Evolutionary conservation across 352 stramenopile species (phyloP), one percentile per base, ranked within the genome.

Genomic region (Phytophthora podocarpi): DNA sequence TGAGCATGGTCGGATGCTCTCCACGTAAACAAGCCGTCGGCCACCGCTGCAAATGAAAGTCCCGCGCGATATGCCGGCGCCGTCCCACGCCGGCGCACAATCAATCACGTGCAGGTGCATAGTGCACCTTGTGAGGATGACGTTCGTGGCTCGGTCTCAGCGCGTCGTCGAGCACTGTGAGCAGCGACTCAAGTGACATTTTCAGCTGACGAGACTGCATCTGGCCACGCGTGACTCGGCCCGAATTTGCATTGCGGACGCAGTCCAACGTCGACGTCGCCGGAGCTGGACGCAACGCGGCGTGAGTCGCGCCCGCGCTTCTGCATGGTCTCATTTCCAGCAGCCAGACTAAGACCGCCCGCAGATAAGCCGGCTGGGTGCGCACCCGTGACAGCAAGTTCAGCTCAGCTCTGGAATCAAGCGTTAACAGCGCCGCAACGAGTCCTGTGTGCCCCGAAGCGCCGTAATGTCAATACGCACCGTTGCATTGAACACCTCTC

Each of bases 321-420:
- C 48, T 58, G 47, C 48, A 57, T 30, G 43, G 49, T 49, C 50
- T 55, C 56, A 48, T 54, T 49, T 34, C 26, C 30, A 21, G 26
- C 27, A 24, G 34, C 32, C 27, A 11, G 67, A 75, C 61, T 71
- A 68, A 71, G 61, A 71, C 18, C 6, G 41, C 30, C n/a, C n/a
- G n/a, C n/a, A 12, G 16, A 34, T 36, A 39, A 46, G n/a, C 40
- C 32, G 39, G n/a, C 12, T 60, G 48, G 59, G 64, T 65, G 53
- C 59, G 47, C 53, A 69, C 43, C 60, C 53, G 37, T 66, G 51
- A 52, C 67, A 53, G 30, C 26, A 60, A 62, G 67, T 68, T 31
- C 56, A 75, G 67, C 50, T 34, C 43, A 2, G 37, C 21, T 34
- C 60, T 70, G 42, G 40, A 41, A 58, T 39, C 16, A 53, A 32